Evolutionary conservation across 306 rosid species (phyloP).

Genomic region (Fragaria vesca): DNA sequence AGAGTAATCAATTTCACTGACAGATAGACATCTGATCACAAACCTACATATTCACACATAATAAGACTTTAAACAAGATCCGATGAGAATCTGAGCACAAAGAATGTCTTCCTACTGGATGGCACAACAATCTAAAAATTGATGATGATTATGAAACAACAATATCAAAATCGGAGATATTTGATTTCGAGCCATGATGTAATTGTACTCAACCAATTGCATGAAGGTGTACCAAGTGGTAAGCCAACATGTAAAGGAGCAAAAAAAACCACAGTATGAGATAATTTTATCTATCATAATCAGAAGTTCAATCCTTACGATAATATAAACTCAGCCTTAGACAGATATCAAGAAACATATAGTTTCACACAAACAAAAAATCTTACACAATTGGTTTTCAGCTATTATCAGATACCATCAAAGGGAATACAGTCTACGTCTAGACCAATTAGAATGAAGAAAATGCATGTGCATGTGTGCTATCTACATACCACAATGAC

Average conservation of each 20-base stretch:
- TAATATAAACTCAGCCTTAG: constrained; percentile 13
- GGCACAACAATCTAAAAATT: not conserved
- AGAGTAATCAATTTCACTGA: not conserved
- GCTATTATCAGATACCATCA: constrained; percentile 14
- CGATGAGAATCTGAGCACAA: not conserved
- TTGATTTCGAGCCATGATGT: not conserved
- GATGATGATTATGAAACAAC: not conserved
- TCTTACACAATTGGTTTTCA: not conserved
- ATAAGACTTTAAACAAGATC: not conserved
- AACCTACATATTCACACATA: not conserved
- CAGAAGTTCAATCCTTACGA: constrained; percentile 14
- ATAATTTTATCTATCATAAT: not conserved
- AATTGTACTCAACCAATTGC: not conserved
- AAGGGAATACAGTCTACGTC: constrained; percentile 1
- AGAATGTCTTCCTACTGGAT: not conserved
- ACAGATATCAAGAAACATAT: constrained; percentile 7
- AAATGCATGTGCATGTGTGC: not conserved
- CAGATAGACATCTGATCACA: too few species aligned
- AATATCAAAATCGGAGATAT: not conserved
- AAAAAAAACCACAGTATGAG: not conserved
- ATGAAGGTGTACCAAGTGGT: not conserved
- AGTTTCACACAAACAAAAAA: not conserved
- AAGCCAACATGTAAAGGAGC: not conserved
- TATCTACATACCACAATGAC: constrained; percentile 82
- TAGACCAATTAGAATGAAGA: constrained; percentile 6